These are phyloP conservation scores for Penicillium longicatenatum DNA, from an alignment of 495 filamentous ascomycete species.

Conservation along the genomic window DNA sequence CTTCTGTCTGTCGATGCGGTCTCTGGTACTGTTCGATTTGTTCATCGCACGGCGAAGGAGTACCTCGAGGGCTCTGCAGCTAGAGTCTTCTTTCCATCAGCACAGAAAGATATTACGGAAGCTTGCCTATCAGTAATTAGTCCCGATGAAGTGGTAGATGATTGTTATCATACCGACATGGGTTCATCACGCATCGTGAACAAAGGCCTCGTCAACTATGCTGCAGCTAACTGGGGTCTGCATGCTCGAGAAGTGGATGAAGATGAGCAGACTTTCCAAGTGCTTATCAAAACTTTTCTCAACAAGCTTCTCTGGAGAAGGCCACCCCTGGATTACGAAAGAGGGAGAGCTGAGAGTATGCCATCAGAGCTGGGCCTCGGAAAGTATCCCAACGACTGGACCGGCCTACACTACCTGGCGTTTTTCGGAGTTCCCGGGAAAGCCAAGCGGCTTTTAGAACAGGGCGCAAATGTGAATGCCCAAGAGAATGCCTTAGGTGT, in stretches of 20 bases:
- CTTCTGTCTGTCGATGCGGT: conserved; percentile 31
- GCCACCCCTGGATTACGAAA: conserved; percentile 21
- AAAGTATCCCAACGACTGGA: conserved; percentile 34
- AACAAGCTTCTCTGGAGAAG: conserved; percentile 41
- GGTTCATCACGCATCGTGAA: conserved; percentile 8
- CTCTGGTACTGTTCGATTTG: conserved; percentile 27
- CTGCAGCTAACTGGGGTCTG: conserved; percentile 34
- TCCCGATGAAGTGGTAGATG: conserved; percentile 36
- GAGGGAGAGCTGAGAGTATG: conserved; percentile 11
- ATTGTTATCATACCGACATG: conserved; percentile 30
- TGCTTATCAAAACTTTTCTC: conserved; percentile 34
- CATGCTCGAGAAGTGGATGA: conserved; percentile 31
- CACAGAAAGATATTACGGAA: conserved; percentile 36
- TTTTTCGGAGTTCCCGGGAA: conserved; percentile 13
- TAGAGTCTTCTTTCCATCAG: conserved; percentile 35
- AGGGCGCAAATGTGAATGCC: conserved; percentile 30
- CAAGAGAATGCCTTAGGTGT: conserved; percentile 26
- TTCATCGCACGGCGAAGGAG: conserved; percentile 37
- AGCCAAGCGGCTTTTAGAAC: conserved; percentile 29
- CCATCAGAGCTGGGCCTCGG: conserved; percentile 28
- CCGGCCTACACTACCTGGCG: conserved; percentile 12
- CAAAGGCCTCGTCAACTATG: conserved; percentile 27
- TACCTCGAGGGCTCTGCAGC: conserved; percentile 33
- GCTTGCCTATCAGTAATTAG: conserved; percentile 30
- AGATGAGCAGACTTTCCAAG: conserved; percentile 36